Evolutionary conservation across 2,329 filamentous ascomycete genomes (phyloP), one percentile per base, ranked within the genome.

Genomic region (Aspergillus pseudoviridinutans): DNA sequence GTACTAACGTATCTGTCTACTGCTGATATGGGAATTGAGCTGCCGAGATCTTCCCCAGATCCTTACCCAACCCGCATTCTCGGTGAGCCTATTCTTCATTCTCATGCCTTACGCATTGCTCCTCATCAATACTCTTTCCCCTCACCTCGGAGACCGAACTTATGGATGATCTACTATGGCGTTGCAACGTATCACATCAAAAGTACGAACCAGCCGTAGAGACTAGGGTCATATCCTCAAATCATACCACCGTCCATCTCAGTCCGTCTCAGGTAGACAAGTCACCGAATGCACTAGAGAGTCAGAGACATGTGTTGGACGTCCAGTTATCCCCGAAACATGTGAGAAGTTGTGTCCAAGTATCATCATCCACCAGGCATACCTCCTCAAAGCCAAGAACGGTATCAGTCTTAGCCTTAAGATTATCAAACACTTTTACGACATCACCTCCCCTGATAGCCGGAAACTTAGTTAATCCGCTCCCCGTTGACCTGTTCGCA

Each of bases 51-150:
- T 47, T 25, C 24, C 52, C 61, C 63, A 57, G 61, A 67, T 66
- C 65, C 49, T 65, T 66, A 60, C 61, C 66, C 53, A 60, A 62
- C 58, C 54, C 17, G 61, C 56, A 50, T 29, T 52, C 51, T 56
- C 68, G 69, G 69, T 71, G 69, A 69, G 54, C 42, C 53, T 32
- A 50, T 53, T 42, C 41, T 38, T 22, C 22, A 54, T 29, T 49
- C 52, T 28, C 28, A 50, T 54, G 57, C 38, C 59, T 55, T 24
- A 4, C 4, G 42, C 41, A 9, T 46, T 24, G 3, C 44, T 47
- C 44, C 20, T 47, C n/a, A 22, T 17, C 10, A 24, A 4, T 12
- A 27, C 44, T 12, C 2, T 6, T 27, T 47, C 44, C 44, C 44
- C 44, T 47, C 44, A 27, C 27, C 44, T 27, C 24, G 44, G 44